Evolutionary conservation across 345 rosid genomes (phyloP), one percentile per base, ranked within the genome.

Genomic region (Isatis tinctoria): DNA sequence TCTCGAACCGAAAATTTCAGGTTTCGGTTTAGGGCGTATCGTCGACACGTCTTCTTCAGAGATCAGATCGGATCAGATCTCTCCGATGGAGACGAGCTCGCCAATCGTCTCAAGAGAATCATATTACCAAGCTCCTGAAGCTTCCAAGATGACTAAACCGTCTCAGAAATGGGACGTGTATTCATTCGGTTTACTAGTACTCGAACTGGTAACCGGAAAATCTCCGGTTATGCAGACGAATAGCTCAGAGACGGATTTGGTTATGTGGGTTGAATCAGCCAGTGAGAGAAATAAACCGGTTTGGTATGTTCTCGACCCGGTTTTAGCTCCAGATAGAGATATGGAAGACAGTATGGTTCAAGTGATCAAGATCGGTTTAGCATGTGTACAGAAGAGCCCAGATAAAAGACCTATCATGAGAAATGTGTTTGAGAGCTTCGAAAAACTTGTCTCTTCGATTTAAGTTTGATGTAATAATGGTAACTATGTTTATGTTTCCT

Each of bases 161-260:
- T 88, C 99, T 14, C 97, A 95, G 81, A 95, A 92, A 74, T 90
- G 99, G 97, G 99, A 95, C 74, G 83, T 95, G 39, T 88, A 90
- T 85, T 90, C 98, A 9, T 95, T 76, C n/a, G 98, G 99, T 62
- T 84, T 92, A 80, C 81, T 88, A 5, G 60, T 92, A 51, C 87
- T 92, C 10, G 99, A 95, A 78, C 75, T 89, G 81, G 74, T 90
- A 58, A 85, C 96, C 0, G 97, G 96, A 6, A 90, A 86, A 82
- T 76, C 76, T 35, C 92, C 97, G 11, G 65, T 79, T 51, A 45
- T 83, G 41, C 83, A 83, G 56, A 70, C 74, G 11, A 86, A 85
- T 40, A 59, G 79, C 27, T 65, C 62, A 1, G 89, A 86, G 53
- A 78, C 85, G 73, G 85, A 87, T 77, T 85, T 92, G 53, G 85